Percentiles rank a stretch among this genome's conserved stretches.
Evolutionary conservation across 495 filamentous ascomycete genomes (phyloP).

Genomic region (Hypoxylon trugodes): DNA sequence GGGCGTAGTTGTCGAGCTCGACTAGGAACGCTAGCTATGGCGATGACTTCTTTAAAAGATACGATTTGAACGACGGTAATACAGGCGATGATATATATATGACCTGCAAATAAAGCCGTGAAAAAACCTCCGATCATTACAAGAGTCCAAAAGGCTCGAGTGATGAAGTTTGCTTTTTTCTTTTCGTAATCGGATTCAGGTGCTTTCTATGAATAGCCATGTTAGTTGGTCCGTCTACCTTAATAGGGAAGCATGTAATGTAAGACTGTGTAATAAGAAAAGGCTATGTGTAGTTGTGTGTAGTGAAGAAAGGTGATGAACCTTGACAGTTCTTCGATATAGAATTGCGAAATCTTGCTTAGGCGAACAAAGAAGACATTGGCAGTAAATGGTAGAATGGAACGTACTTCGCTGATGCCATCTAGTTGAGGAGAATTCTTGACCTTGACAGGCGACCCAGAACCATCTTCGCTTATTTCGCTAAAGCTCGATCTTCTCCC

Average conservation of each 20-base stretch:
- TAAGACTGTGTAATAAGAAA: no score
- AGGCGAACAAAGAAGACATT: no score
- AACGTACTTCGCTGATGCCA: constrained; percentile 50
- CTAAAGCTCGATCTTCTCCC: constrained; percentile 76
- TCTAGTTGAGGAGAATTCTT: constrained; percentile 53
- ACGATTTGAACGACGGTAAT: constrained; percentile 94
- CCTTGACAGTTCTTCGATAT: no score
- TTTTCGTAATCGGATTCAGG: constrained; percentile 83
- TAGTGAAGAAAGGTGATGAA: no score
- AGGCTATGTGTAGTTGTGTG: no score
- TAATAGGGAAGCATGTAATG: no score
- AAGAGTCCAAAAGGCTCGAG: constrained; percentile 96
- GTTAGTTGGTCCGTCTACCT: no score
- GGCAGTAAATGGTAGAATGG: no score
- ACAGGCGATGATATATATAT: constrained; percentile 94
- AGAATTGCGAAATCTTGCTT: no score
- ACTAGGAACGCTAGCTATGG: constrained; percentile 93
- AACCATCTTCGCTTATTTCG: constrained; percentile 79
- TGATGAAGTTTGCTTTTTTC: constrained; percentile 98
- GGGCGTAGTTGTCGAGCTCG: constrained; percentile 89
- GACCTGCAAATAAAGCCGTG: constrained; percentile 86
- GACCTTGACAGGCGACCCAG: constrained; percentile 58
- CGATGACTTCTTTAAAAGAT: constrained; percentile 99
- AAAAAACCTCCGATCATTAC: constrained; percentile 98
- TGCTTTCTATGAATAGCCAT: constrained; percentile 41